phyloP scores from a whole-genome alignment of 1,284 basidiomycete species.

The Trichosporon inkin region DNA sequence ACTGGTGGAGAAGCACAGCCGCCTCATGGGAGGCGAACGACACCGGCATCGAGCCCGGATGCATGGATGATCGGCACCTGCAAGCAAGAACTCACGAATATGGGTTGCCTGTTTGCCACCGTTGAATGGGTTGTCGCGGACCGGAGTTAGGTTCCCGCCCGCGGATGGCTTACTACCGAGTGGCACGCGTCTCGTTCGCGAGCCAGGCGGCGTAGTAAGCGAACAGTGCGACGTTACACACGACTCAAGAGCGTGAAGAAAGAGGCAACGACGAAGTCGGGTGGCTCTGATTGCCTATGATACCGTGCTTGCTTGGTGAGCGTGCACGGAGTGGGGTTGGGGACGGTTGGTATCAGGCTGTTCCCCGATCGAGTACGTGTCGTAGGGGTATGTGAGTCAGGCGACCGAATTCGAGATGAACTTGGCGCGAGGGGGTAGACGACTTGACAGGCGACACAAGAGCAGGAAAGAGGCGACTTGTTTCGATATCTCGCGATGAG shows the following conservation, averaged over 20 bases:
- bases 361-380: background rate
- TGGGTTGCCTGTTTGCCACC: constrained; percentile 1
- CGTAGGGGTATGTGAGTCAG: background rate
- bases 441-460: background rate
- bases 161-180: constrained; percentile 2
- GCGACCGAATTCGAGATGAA: background rate
- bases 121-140: background rate
- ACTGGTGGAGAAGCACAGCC: background rate
- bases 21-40: background rate
- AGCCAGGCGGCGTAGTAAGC: background rate
- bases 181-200: background rate
- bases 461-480: background rate
- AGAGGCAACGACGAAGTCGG: background rate
- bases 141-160: constrained; percentile 6
- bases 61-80: background rate
- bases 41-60: background rate
- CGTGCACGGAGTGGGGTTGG: background rate
- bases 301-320: background rate
- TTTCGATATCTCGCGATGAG: background rate
- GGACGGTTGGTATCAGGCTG: background rate
- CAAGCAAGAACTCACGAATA: background rate
- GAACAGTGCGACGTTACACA: background rate
- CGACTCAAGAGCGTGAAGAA: background rate
- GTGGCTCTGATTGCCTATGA: background rate
- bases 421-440: background rate